A percentile compares a stretch with the other conserved stretches of the same genome.
Evolutionary conservation across 148 eudicot species (phyloP).

Genomic region (Selenicereus undatus): DNA sequence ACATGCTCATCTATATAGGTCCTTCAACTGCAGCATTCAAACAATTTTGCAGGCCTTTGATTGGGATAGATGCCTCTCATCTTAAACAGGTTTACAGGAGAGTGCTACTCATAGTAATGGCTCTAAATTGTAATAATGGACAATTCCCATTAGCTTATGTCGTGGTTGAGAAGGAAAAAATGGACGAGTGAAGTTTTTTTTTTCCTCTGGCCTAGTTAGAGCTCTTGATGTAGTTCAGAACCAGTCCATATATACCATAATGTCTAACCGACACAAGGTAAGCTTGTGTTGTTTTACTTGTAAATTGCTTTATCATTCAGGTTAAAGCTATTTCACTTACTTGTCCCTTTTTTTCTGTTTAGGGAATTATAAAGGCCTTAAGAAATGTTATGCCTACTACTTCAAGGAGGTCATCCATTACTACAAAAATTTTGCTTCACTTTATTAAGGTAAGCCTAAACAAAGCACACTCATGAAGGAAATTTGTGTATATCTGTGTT

Average conservation of each 20-base stretch:
- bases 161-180: background rate
- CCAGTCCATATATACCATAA: background rate
- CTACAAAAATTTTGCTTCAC: too few species aligned
- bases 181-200: background rate
- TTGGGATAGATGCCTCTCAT: background rate
- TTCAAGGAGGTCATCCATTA: too few species aligned
- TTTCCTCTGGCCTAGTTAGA: background rate
- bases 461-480: too few species aligned
- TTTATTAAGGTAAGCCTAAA: too few species aligned
- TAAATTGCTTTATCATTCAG: too few species aligned
- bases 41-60: background rate
- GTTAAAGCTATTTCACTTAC: too few species aligned
- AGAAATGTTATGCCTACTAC: too few species aligned
- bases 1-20: too few species aligned
- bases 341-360: too few species aligned
- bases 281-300: too few species aligned
- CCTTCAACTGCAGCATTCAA: background rate
- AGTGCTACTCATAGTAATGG: background rate
- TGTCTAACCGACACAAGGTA: background rate
- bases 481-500: too few species aligned
- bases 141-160: background rate
- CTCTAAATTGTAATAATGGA: background rate
- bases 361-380: too few species aligned
- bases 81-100: background rate
- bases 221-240: background rate